These are phyloP conservation scores for Daphne laureola DNA, from an alignment of 441 rosid species.

Conservation along the genomic window DNA sequence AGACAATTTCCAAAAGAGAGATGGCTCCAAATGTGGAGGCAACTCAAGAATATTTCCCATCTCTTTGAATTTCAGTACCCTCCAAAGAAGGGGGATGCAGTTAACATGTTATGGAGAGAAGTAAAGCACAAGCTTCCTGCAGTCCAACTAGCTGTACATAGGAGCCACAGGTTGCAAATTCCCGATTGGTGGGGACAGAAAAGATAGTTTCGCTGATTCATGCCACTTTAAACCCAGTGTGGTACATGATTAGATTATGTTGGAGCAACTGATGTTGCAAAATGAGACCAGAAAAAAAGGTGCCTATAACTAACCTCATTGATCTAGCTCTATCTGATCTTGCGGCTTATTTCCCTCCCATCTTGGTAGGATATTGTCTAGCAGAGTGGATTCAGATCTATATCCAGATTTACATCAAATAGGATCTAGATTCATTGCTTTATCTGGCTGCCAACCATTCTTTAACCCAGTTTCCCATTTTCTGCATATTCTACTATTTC, in stretches of 20 bases:
- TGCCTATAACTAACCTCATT: conserved; percentile 4
- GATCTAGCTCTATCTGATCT: conserved; percentile 9
- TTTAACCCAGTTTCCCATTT: too few relatives aligned
- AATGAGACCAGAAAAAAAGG: conserved; percentile 14
- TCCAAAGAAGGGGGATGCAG: conserved; percentile 71
- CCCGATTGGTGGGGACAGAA: conserved; percentile 81
- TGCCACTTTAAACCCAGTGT: conserved; percentile 25
- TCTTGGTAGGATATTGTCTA: neutral
- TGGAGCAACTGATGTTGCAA: neutral
- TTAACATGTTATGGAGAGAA: conserved; percentile 88
- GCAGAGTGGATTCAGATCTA: neutral
- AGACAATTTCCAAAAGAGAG: conserved; percentile 58
- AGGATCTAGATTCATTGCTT: too few relatives aligned
- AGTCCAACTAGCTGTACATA: conserved; percentile 60
- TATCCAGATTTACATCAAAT: too few relatives aligned
- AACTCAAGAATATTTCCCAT: conserved; percentile 63
- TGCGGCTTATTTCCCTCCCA: neutral
- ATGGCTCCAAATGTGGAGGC: conserved; percentile 78
- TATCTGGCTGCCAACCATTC: too few relatives aligned
- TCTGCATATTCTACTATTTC: too few relatives aligned
- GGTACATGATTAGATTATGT: conserved; percentile 1
- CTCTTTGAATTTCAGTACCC: conserved; percentile 85
- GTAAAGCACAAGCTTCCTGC: conserved; percentile 65
- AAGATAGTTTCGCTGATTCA: conserved; percentile 17
- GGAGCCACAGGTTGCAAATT: conserved; percentile 73